phyloP scores from a whole-genome alignment of 768 basidiomycete species.

The Termitomyces sp. region DNA sequence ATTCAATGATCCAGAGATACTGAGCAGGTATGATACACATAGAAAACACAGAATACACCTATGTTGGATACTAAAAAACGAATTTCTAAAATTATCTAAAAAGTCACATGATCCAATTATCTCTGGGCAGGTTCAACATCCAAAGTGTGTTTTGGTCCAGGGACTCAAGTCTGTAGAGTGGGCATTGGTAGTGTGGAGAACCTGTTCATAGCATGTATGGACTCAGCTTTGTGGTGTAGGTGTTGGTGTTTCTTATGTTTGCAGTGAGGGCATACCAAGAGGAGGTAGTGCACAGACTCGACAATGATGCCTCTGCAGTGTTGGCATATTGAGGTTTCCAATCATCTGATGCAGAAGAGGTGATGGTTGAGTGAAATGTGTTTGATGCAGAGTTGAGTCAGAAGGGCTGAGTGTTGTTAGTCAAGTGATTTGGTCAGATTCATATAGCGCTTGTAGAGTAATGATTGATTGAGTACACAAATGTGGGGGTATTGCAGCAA shows the following conservation, averaged over 20 bases:
- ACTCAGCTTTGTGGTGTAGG: neutral
- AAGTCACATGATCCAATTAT: too few relatives aligned
- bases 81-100: too few relatives aligned
- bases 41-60: too few relatives aligned
- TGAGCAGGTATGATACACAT: too few relatives aligned
- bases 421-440: neutral
- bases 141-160: too few relatives aligned
- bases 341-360: constrained; percentile 16
- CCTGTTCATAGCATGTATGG: neutral
- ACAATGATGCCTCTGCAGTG: constrained; percentile 4
- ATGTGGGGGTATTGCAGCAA: neutral
- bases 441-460: constrained; percentile 5
- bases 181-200: too few relatives aligned
- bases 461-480: constrained; percentile 1
- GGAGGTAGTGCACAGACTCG: neutral
- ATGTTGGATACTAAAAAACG: too few relatives aligned
- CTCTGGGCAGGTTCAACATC: too few relatives aligned
- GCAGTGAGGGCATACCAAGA: neutral
- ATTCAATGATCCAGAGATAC: too few relatives aligned
- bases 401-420: constrained; percentile 3
- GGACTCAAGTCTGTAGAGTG: too few relatives aligned
- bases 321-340: constrained; percentile 14
- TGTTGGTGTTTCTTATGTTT: neutral
- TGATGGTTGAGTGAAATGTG: constrained; percentile 24
- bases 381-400: constrained; percentile 25